Evolutionary conservation across 1,139 yeast genomes (phyloP), one percentile per base, ranked within the genome.

Genomic region (Yamadazyma oceani): DNA sequence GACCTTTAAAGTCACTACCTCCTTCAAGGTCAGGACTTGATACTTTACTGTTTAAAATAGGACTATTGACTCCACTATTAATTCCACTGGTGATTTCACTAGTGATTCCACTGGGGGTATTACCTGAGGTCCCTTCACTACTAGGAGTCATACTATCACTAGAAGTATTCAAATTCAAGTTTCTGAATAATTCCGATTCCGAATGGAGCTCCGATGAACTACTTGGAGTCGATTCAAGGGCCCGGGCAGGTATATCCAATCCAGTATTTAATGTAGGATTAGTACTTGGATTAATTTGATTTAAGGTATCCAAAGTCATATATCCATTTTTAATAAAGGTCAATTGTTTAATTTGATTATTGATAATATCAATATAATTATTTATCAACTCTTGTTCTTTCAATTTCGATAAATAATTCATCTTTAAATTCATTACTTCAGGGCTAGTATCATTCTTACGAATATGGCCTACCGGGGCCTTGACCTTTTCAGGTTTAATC

Each of bases 261-360:
- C n/a, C n/a, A 8, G 10, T 13, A 26, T 11, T 26, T 26, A 11
- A 6, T 12, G 7, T 26, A 4, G 21, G 30, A 27, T 16, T 12
- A 7, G 21, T 7, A 27, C 13, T 16, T 7, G 30, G 30, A 17
- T 40, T 45, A 8, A 45, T 42, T 31, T 47, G 53, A 41, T 58
- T 64, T 34, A 71, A 55, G 2, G 75, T 74, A 50, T 70, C 75
- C 41, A 66, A 60, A 1, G 75, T 66, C 37, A 71, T 69, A 28
- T 69, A 73, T 5, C 77, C 77, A 46, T 64, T 70, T 45, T 69
- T 73, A 4, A 70, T 74, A 49, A 71, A 70, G 32, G 60, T 61
- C 26, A 71, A 56, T 48, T 71, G 76, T 45, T 70, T 68, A 43
- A 71, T 71, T 46, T 71, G 77, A 43, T 67, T 68, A 37, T 64